These are phyloP conservation scores for Citrus mangshanensis DNA, from an alignment of 345 rosid species.

Conservation along the genomic window DNA sequence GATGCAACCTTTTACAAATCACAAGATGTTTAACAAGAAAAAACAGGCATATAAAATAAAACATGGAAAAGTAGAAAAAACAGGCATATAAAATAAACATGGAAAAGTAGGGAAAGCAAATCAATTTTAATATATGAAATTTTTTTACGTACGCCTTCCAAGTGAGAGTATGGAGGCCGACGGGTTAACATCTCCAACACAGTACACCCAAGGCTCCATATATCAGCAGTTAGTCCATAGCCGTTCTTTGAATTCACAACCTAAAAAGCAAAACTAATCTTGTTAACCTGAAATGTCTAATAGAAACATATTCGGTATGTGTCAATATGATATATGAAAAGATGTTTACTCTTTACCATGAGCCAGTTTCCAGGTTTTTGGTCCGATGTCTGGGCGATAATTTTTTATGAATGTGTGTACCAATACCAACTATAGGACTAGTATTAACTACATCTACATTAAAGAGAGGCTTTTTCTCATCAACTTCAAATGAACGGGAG, in stretches of 20 bases:
- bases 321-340: neutral
- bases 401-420: too few relatives aligned
- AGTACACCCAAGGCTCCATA: constrained; percentile 37
- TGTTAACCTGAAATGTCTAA: neutral
- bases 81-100: neutral
- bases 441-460: too few relatives aligned
- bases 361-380: too few relatives aligned
- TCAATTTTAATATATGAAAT: neutral
- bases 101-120: neutral
- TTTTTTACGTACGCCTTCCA: constrained; percentile 50
- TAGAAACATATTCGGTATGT: neutral
- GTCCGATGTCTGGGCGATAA: too few relatives aligned
- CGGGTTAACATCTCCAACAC: constrained; percentile 78
- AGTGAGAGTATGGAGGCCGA: constrained; percentile 48
- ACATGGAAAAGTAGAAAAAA: neutral
- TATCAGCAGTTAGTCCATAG: constrained; percentile 60
- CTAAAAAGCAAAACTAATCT: constrained; percentile 29
- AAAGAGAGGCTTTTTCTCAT: too few relatives aligned
- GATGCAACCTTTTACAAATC: neutral
- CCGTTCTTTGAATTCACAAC: constrained; percentile 57
- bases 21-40: neutral
- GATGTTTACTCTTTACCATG: too few relatives aligned
- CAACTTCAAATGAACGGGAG: too few relatives aligned
- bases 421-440: too few relatives aligned
- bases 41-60: neutral